Evolutionary conservation across 192 early-diverging fungal genomes (phyloP), one percentile per base, ranked within the genome.

Genomic region (Backusella circina): DNA sequence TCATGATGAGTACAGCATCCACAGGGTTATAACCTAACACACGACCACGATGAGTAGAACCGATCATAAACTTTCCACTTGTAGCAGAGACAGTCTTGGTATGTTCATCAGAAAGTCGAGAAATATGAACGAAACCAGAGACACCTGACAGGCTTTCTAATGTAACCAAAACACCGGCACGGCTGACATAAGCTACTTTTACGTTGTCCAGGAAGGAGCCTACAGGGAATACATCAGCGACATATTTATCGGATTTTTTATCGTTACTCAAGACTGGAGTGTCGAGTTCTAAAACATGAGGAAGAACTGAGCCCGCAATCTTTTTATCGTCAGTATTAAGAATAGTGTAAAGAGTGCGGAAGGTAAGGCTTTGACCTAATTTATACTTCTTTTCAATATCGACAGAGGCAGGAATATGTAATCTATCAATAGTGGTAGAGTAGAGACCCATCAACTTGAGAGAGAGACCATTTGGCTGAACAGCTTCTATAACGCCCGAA

Each of bases 371-470:
- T 67, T 86, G 77, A 18, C 92, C 92, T 32, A 86, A 73, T 50
- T 90, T 86, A 82, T 88, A 92, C 13, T 75, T 75, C 10, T 85
- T 79, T 23, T 87, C 86, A 28, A 92, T 33, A 39, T 93, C 84
- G 2, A 77, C 67, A 44, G 77, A 80, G 73, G 80, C 66, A 33
- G 85, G 83, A 1, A 86, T 81, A 70, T 92, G 91, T 44, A 84
- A 83, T 67, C 89, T 70, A 50, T 91, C 90, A 28, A 95, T 88
- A 2, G 84, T 87, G 70, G 91, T 92, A 74, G 94, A 88, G 74
- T 96, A 94, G 61, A 95, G 85, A n/a, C 93, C 94, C 88, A 95
- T 90, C 76, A 96, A 90, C 51, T 89, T 88, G 61, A 93, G 78
- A 67, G 87, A 73, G 23, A 95, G 61, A 1, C 96, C 96, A 75